Evolutionary conservation across 176 grass and related monocot genomes (phyloP).

Genomic region (Carex parvula): DNA sequence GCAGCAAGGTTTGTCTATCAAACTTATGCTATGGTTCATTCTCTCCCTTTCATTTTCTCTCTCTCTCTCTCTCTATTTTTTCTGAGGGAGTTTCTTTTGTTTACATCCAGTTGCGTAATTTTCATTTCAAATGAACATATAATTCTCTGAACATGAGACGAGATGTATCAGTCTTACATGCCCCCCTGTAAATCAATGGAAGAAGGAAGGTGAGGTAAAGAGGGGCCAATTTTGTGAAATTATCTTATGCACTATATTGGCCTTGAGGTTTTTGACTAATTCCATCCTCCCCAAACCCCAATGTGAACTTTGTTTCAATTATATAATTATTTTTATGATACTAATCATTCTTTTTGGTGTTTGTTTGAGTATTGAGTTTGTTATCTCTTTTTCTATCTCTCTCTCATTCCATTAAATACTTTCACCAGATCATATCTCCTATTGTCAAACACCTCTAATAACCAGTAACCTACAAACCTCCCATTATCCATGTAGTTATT

Average conservation of each 20-base stretch:
- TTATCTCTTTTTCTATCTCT: not conserved
- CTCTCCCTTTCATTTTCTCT: not conserved
- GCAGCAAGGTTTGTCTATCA: constrained; percentile 43
- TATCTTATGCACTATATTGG: too few species aligned
- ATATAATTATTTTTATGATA: too few species aligned
- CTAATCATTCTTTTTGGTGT: too few species aligned
- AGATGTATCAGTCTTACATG: not conserved
- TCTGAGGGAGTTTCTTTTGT: not conserved
- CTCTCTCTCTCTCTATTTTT: not conserved
- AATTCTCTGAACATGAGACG: not conserved
- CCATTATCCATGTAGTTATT: not conserved
- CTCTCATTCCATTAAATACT: not conserved
- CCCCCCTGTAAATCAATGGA: not conserved
- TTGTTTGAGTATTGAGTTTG: not conserved
- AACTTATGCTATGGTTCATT: not conserved
- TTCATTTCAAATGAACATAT: not conserved
- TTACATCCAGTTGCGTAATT: not conserved
- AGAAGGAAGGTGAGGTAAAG: not conserved
- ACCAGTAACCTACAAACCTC: not conserved
- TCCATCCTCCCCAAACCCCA: too few species aligned
- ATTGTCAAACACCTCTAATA: not conserved
- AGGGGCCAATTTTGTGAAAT: not conserved
- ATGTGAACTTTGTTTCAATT: too few species aligned
- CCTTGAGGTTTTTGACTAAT: too few species aligned
- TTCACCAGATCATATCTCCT: not conserved